Conservation (phyloP, 2,329 filamentous ascomycete genomes). For the Hypoxylon sp. region DNA sequence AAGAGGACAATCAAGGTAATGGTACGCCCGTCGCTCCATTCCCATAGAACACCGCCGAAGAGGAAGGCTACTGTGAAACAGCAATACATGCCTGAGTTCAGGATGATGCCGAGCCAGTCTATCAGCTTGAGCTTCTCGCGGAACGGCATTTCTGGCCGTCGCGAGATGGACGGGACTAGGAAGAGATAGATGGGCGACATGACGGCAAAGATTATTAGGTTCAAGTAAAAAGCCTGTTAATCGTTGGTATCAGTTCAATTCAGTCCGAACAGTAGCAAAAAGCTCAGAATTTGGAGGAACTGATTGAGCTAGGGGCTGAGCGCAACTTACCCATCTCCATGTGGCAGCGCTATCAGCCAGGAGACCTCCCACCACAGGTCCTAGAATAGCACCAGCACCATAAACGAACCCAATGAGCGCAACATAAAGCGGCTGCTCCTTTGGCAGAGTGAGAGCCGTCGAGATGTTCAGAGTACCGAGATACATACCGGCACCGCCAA, state of each 20-base stretch:
- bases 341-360: constrained; percentile 60
- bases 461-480: constrained; percentile 51
- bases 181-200: constrained; percentile 56
- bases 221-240: constrained; percentile 65
- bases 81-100: constrained; percentile 58
- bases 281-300: not conserved
- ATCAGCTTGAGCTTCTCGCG: constrained; percentile 53
- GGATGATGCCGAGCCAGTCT: constrained; percentile 63
- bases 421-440: constrained; percentile 50
- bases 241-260: not conserved
- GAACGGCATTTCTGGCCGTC: constrained; percentile 56
- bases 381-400: constrained; percentile 58
- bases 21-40: constrained; percentile 64
- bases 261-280: not conserved
- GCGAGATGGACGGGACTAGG: constrained; percentile 49
- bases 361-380: constrained; percentile 63
- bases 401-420: constrained; percentile 51
- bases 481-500: constrained; percentile 63
- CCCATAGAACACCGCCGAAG: constrained; percentile 64
- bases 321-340: constrained; percentile 59
- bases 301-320: not conserved
- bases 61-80: constrained; percentile 56
- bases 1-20: constrained; percentile 64
- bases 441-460: constrained; percentile 44
- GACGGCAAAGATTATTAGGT: constrained; percentile 64